These are phyloP conservation scores for Hanseniaspora valbyensis DNA, from an alignment of 805 yeast genomes.

Conservation along the genomic window DNA sequence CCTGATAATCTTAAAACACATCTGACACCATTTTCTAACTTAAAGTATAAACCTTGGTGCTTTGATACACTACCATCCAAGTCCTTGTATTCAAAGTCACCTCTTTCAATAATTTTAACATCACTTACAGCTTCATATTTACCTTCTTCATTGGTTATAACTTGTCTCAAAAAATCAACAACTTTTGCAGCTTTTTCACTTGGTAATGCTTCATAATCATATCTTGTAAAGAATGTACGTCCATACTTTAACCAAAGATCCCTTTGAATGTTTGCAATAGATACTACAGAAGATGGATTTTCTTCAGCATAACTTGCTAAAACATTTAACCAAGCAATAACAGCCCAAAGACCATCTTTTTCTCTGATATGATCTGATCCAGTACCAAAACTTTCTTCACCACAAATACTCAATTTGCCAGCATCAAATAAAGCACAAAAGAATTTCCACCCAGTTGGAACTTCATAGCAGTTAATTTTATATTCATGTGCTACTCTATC, in stretches of 20 bases:
- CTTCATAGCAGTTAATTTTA: constrained; percentile 73
- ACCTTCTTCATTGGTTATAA: constrained; percentile 35
- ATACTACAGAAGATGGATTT: constrained; percentile 44
- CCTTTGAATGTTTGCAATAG: constrained; percentile 69
- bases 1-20: constrained; percentile 87
- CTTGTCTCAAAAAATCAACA: constrained; percentile 40
- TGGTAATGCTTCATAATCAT: constrained; percentile 79
- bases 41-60: constrained; percentile 82
- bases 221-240: constrained; percentile 92
- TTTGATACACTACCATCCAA: constrained; percentile 81
- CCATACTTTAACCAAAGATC: constrained; percentile 89
- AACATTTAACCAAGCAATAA: constrained; percentile 92
- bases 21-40: constrained; percentile 70
- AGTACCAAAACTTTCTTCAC: constrained; percentile 96
- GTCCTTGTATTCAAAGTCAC: constrained; percentile 85
- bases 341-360: constrained; percentile 97
- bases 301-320: constrained; percentile 66
- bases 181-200: constrained; percentile 64
- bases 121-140: constrained; percentile 36
- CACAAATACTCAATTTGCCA: constrained; percentile 86
- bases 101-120: constrained; percentile 60
- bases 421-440: constrained; percentile 94
- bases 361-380: constrained; percentile 96
- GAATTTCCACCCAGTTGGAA: constrained; percentile 98
- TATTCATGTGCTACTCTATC: constrained; percentile 78